phyloP scores from a whole-genome alignment of 176 grass and related monocot species.

The Oryza nivara region DNA sequence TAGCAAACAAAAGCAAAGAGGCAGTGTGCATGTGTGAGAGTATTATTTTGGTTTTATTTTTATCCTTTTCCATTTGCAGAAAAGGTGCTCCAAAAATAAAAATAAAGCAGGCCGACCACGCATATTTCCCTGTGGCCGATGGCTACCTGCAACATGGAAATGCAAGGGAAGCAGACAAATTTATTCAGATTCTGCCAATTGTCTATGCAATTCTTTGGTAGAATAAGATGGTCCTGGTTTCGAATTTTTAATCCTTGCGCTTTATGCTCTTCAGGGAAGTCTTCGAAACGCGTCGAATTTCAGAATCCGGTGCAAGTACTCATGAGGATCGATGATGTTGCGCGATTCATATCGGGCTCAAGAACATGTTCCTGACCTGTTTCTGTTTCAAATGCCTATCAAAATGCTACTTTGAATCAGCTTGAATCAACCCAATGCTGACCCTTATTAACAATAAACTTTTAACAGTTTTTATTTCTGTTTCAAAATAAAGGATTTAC shows the following conservation, averaged over 20 bases:
- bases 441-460: neutral
- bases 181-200: constrained; percentile 57
- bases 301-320: constrained; percentile 5
- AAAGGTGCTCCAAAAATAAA: constrained; percentile 49
- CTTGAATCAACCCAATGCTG: neutral
- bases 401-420: constrained; percentile 15
- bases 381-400: constrained; percentile 14
- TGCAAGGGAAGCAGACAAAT: constrained; percentile 49
- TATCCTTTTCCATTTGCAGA: constrained; percentile 53
- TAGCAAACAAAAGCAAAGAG: constrained; percentile 40
- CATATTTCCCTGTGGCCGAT: constrained; percentile 52
- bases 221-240: constrained; percentile 44
- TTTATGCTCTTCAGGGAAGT: constrained; percentile 41
- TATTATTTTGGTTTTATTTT: constrained; percentile 56
- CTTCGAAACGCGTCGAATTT: constrained; percentile 28
- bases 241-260: constrained; percentile 36
- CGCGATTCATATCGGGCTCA: constrained; percentile 24
- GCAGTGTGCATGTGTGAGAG: constrained; percentile 30
- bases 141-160: constrained; percentile 52
- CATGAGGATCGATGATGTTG: constrained; percentile 9
- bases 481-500: neutral
- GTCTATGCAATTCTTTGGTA: constrained; percentile 47
- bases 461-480: neutral
- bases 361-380: constrained; percentile 17
- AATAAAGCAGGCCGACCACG: constrained; percentile 46